Conservation (phyloP, 2,329 filamentous ascomycete genomes). For the Colletotrichum lupini region DNA sequence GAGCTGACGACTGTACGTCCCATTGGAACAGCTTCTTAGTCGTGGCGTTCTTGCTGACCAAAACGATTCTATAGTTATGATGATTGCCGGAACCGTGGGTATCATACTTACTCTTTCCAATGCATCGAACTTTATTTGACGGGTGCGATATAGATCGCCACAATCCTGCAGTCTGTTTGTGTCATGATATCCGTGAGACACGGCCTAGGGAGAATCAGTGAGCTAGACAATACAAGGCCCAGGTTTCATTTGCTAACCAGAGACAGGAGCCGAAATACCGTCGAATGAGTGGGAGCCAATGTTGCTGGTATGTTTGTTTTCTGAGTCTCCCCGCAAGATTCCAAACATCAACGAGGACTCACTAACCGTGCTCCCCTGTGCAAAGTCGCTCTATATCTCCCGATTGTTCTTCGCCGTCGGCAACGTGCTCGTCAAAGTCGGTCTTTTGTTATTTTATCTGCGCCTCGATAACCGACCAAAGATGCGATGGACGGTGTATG, state of each 20-base stretch:
- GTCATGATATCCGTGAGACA: too few relatives aligned
- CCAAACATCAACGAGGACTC: not conserved
- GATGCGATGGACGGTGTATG: constrained; percentile 16
- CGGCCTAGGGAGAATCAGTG: too few relatives aligned
- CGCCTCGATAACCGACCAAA: constrained; percentile 13
- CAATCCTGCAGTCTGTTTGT: not conserved
- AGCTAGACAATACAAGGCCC: not conserved
- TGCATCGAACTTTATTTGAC: not conserved
- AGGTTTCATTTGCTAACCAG: not conserved
- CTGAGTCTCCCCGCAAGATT: not conserved
- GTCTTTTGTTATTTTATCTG: constrained; percentile 16
- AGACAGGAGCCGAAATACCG: constrained; percentile 3
- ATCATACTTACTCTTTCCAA: not conserved
- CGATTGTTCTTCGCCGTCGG: constrained; percentile 6
- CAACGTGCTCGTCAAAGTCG: constrained; percentile 14
- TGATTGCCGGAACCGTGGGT: constrained; percentile 8
- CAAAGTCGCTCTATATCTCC: not conserved
- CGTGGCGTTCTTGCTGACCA: not conserved
- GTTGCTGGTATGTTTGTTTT: not conserved
- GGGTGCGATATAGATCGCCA: not conserved
- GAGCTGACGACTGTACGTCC: constrained; percentile 6
- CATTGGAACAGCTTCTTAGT: not conserved
- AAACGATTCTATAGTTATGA: not conserved
- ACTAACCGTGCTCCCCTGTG: not conserved
- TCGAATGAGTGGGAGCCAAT: constrained; percentile 7